Evolutionary conservation across 805 yeast species (phyloP).

Genomic region (Candida vaughaniae): DNA sequence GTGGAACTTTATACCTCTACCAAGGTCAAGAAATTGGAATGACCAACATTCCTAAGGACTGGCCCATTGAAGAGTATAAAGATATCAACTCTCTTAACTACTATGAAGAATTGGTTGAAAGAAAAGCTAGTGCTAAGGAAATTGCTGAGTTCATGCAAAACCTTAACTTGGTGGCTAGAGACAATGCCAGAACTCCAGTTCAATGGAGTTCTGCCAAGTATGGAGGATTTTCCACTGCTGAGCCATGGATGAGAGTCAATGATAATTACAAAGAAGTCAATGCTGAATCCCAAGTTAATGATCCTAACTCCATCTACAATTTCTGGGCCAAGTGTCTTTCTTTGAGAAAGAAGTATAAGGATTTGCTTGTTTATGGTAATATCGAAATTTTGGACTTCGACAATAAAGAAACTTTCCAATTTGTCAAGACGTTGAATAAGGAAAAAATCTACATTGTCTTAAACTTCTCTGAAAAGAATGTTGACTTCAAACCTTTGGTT

Average conservation of each 20-base stretch:
- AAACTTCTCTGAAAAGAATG: slow-evolving; percentile 39
- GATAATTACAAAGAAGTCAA: slow-evolving; percentile 50
- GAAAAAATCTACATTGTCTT: slow-evolving; percentile 37
- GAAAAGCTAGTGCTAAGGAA: slow-evolving; percentile 15
- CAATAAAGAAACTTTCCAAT: slow-evolving; percentile 37
- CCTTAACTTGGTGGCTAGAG: slow-evolving; percentile 45
- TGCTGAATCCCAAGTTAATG: slow-evolving; percentile 45
- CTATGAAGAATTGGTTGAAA: slow-evolving; percentile 32
- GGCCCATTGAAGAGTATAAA: slow-evolving; percentile 50
- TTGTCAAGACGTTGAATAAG: slow-evolving; percentile 31
- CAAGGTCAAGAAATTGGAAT: slow-evolving; percentile 65
- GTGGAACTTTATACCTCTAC: slow-evolving; percentile 56
- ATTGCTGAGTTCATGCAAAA: slow-evolving; percentile 25
- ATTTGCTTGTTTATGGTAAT: slow-evolving; percentile 44
- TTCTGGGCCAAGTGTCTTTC: slow-evolving; percentile 47
- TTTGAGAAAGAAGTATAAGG: slow-evolving; percentile 45
- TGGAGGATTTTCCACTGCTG: slow-evolving; percentile 49
- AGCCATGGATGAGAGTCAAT: slow-evolving; percentile 56
- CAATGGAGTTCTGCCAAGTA: slow-evolving; percentile 50
- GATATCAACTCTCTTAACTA: slow-evolving; percentile 50
- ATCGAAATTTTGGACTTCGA: slow-evolving; percentile 44
- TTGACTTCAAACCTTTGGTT: slow-evolving; percentile 29
- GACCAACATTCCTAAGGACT: slow-evolving; percentile 43
- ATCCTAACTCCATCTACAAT: slow-evolving; percentile 44
- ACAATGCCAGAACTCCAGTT: slow-evolving; percentile 56